Base-by-base conservation (phyloP, 2,329 filamentous ascomycete species). In the Fusarium penzigii region DNA sequence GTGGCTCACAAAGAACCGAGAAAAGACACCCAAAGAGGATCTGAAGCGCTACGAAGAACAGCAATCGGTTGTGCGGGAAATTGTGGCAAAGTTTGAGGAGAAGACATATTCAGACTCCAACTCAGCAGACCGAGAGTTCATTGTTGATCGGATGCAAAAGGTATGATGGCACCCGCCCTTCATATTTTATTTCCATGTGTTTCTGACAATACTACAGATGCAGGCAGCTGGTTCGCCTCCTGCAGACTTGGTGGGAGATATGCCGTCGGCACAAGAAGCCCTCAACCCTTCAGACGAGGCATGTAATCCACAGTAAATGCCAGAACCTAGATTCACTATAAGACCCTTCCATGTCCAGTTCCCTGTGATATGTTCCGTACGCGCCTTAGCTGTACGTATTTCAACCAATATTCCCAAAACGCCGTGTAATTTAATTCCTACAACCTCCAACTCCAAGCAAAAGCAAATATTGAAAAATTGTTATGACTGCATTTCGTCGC, bases 131-230 rank as follows among this genome's bases (percentile, higher is more conserved):
- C 81, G 92, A 56, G 90, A 96, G 68, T 97, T 92, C 72, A 94
- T 99, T 65, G 93, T 97, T 59, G 92, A 97, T 67, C 87, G 88
- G 69, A 99, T 99, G 94, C 93, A 97, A 72, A 93, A 93, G 86
- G 93, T 96, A 72, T 70, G 81, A 46, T 29, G 34, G 57, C 44
- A 44, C 20, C 3, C 42, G 11, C 17, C 46, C 17, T 34, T 40
- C 25, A 25, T 25, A 7, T 7, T 25, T 25, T 4, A 25, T 25
- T 25, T 25, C 20, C 20, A 25, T 25, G 20, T 5, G 20, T 25
- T 25, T 25, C 20, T 25, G 20, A 25, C 20, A 25, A 25, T 25
- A 25, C 7, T 5, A 25, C 49, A 97, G 93, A 99, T 99, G 94
- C 94, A 99, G 92, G 87, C 87, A 46, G 88, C 89, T 55, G 94